These are phyloP conservation scores for Camellia sinensis DNA, from an alignment of 148 eudicot species.

Conservation along the genomic window DNA sequence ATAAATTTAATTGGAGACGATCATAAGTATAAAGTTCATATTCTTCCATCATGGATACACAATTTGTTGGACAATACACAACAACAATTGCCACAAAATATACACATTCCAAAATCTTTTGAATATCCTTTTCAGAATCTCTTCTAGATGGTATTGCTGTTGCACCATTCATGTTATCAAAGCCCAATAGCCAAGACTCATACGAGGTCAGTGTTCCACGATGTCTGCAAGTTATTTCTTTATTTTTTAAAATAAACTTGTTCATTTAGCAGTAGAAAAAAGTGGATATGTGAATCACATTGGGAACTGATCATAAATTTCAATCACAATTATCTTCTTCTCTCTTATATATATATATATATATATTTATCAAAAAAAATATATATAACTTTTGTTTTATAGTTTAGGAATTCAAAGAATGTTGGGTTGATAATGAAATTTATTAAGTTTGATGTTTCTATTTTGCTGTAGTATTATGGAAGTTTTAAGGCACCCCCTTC, in stretches of 20 bases:
- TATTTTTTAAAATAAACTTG: background rate
- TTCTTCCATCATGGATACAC: background rate
- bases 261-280: background rate
- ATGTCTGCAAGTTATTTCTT: background rate
- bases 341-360: too few species aligned
- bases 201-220: background rate
- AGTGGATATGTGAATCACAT: background rate
- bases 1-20: background rate
- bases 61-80: background rate
- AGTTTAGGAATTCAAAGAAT: background rate
- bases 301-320: background rate
- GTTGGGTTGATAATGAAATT: background rate
- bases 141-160: constrained; percentile 20
- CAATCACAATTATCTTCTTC: background rate
- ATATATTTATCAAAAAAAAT: too few species aligned
- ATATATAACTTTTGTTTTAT: background rate
- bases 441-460: background rate
- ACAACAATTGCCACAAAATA: background rate
- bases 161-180: constrained; percentile 32
- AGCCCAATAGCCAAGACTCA: constrained; percentile 17
- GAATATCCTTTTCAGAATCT: constrained; percentile 25
- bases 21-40: background rate
- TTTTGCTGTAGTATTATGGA: background rate
- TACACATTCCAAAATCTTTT: background rate
- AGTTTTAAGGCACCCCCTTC: background rate